Percentiles rank a stretch among this genome's conserved stretches.
Evolutionary conservation across 495 filamentous ascomycete genomes (phyloP).

Genomic region (Neurospora sp.): DNA sequence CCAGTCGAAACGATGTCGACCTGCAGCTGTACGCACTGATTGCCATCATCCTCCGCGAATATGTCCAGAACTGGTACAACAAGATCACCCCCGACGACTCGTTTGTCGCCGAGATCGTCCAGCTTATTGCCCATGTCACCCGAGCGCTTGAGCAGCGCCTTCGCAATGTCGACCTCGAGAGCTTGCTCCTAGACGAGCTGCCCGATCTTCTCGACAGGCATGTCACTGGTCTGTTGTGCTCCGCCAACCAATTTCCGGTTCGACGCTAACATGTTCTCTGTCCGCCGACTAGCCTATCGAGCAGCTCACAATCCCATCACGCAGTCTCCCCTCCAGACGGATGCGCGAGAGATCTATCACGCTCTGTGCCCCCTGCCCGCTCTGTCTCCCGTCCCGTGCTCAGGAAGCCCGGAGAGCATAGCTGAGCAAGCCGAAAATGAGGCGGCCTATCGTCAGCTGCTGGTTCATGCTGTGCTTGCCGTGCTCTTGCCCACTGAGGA

Average conservation of each 20-base stretch:
- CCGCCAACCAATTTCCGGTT: not conserved
- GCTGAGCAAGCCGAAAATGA: slow-evolving; percentile 64
- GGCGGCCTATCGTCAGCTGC: slow-evolving; percentile 64
- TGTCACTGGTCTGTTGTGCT: slow-evolving; percentile 53
- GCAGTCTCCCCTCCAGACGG: slow-evolving; percentile 46
- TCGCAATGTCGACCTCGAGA: slow-evolving; percentile 69
- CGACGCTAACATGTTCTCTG: not conserved
- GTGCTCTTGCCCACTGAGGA: slow-evolving; percentile 86
- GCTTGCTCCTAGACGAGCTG: slow-evolving; percentile 78
- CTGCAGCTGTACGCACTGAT: slow-evolving; percentile 85
- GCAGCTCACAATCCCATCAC: slow-evolving; percentile 38
- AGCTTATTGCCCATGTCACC: slow-evolving; percentile 83
- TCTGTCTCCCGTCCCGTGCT: slow-evolving; percentile 62
- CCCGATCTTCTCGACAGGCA: slow-evolving; percentile 74
- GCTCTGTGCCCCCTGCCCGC: slow-evolving; percentile 69
- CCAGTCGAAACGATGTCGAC: slow-evolving; percentile 86
- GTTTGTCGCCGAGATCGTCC: slow-evolving; percentile 77
- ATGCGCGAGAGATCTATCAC: slow-evolving; percentile 67
- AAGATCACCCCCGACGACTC: slow-evolving; percentile 83
- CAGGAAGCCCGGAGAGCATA: slow-evolving; percentile 36
- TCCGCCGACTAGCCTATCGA: slow-evolving; percentile 39
- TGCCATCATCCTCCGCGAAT: slow-evolving; percentile 77
- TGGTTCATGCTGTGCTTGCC: slow-evolving; percentile 68
- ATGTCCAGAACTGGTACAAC: slow-evolving; percentile 84
- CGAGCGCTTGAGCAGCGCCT: slow-evolving; percentile 76